Percentiles rank a stretch among this genome's conserved stretches.
Evolutionary conservation across 139 green algal species (phyloP).

Genomic region (Chloropicon primus): DNA sequence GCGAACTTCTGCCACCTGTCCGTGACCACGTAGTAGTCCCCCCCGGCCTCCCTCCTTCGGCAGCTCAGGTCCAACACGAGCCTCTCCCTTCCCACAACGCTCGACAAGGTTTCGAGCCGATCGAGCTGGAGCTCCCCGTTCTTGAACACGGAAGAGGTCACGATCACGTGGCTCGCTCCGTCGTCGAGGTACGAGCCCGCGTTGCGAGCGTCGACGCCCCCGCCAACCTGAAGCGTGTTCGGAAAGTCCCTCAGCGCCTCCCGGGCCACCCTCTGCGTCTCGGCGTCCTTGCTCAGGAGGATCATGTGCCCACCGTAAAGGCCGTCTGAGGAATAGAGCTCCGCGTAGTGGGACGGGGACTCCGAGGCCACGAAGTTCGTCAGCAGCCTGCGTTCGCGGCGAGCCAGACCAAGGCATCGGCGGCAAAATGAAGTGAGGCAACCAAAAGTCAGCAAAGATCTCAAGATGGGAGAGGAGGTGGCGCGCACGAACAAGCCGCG

Average conservation of each 20-base stretch:
- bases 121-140: conserved; percentile 73
- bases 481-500: too few species aligned
- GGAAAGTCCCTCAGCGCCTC: conserved; percentile 64
- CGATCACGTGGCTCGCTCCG: conserved; percentile 89
- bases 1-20: conserved; percentile 63
- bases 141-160: conserved; percentile 78
- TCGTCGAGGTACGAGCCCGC: conserved; percentile 71
- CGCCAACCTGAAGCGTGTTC: conserved; percentile 84
- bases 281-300: conserved; percentile 53
- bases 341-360: conserved; percentile 60
- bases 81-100: conserved; percentile 60
- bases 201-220: conserved; percentile 76
- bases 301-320: conserved; percentile 91
- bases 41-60: conserved; percentile 43
- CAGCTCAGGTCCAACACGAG: conserved; percentile 94
- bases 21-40: conserved; percentile 50
- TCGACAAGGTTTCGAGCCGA: conserved; percentile 58
- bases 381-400: conserved; percentile 25
- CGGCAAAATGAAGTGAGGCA: too few species aligned
- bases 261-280: conserved; percentile 42
- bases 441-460: background rate
- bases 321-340: conserved; percentile 66
- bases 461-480: background rate
- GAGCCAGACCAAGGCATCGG: too few species aligned
- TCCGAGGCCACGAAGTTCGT: conserved; percentile 93